Evolutionary conservation across 2,329 filamentous ascomycete genomes (phyloP).

Genomic region (Emergomyces orientalis): DNA sequence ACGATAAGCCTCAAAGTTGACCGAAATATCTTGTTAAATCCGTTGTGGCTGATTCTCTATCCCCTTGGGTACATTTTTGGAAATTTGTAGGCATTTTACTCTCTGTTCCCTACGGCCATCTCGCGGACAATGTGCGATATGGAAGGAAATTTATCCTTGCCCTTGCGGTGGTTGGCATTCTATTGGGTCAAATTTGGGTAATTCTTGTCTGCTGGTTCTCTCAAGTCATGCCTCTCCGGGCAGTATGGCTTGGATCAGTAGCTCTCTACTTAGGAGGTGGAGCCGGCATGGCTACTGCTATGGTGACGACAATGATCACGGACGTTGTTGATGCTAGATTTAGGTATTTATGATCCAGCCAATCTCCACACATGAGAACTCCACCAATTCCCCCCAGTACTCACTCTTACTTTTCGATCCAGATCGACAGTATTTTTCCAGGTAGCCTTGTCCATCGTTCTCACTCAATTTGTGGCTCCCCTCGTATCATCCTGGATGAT

Average conservation of each 20-base stretch:
- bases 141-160: conserved; percentile 40
- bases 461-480: conserved; percentile 31
- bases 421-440: conserved; percentile 36
- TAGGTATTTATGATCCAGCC: conserved; percentile 24
- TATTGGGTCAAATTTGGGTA: conserved; percentile 27
- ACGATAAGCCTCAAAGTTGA: background rate
- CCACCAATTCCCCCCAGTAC: background rate
- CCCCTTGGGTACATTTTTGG: background rate
- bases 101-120: conserved; percentile 41
- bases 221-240: conserved; percentile 36
- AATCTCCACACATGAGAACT: background rate
- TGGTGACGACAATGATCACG: conserved; percentile 43
- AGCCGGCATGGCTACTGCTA: conserved; percentile 38
- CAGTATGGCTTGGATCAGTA: conserved; percentile 41
- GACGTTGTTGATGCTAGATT: conserved; percentile 42
- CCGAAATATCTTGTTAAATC: background rate
- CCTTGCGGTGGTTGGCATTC: conserved; percentile 35
- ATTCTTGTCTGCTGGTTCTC: conserved; percentile 31
- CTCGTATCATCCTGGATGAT: conserved; percentile 34
- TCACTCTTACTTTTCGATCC: background rate
- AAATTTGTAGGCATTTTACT: conserved; percentile 36
- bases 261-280: conserved; percentile 42
- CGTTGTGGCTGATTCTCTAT: background rate
- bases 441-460: conserved; percentile 33
- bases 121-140: conserved; percentile 36